Evolutionary conservation across 768 basidiomycete species (phyloP).

Genomic region (Suillus luteus): DNA sequence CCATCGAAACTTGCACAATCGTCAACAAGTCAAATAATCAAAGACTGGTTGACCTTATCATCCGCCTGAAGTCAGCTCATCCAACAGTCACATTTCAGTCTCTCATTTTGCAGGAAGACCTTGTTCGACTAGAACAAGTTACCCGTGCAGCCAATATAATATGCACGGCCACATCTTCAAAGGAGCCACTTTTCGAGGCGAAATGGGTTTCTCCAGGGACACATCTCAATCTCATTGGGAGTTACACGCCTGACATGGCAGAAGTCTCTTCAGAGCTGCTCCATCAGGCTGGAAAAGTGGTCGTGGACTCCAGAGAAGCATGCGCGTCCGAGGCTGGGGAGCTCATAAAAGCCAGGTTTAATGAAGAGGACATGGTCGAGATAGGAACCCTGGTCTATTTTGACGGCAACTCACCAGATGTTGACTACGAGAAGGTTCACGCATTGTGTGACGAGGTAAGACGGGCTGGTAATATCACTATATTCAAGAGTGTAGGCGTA

Average conservation of each 20-base stretch:
- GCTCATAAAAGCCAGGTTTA: constrained; percentile 57
- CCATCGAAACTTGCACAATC: constrained; percentile 55
- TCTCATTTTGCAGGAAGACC: constrained; percentile 15
- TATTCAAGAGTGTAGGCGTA: constrained; percentile 89
- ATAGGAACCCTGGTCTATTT: constrained; percentile 61
- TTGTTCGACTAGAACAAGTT: constrained; percentile 1
- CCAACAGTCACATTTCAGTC: constrained; percentile 25
- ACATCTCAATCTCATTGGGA: constrained; percentile 78
- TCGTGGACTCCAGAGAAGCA: constrained; percentile 76
- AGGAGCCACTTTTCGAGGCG: constrained; percentile 67
- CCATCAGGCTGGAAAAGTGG: constrained; percentile 51
- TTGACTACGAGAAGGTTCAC: constrained; percentile 14
- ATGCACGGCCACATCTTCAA: constrained; percentile 74
- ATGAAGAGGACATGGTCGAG: constrained; percentile 52
- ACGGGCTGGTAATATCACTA: constrained; percentile 53
- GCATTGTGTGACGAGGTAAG: constrained; percentile 17
- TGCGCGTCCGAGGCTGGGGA: constrained; percentile 84
- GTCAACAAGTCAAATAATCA: constrained; percentile 60
- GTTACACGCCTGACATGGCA: constrained; percentile 79
- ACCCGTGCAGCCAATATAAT: constrained; percentile 53
- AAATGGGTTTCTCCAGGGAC: constrained; percentile 61
- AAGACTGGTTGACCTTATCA: constrained; percentile 45
- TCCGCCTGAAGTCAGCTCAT: constrained; percentile 29
- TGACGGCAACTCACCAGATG: constrained; percentile 1
- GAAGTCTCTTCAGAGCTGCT: constrained; percentile 69